Conservation (phyloP, 2,329 filamentous ascomycete species). For the Teratosphaeria viscida region DNA sequence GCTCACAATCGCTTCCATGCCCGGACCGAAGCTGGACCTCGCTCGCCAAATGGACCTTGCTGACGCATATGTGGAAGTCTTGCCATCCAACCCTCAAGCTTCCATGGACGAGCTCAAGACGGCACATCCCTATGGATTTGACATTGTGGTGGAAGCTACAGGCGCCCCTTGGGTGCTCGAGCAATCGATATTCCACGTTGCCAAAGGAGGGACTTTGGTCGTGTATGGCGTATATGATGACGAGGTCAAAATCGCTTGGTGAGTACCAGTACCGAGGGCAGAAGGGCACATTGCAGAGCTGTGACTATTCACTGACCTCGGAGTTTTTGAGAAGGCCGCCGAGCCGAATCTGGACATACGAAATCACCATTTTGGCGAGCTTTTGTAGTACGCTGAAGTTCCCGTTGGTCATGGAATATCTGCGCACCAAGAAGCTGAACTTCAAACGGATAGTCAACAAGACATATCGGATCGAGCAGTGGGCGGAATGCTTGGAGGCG, state of each 20-base stretch:
- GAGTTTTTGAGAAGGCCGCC: constrained; percentile 37
- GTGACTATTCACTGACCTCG: no score
- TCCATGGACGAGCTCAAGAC: constrained; percentile 54
- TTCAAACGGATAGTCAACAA: constrained; percentile 3
- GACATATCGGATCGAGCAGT: constrained; percentile 5
- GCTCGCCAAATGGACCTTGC: constrained; percentile 42
- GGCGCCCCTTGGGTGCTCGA: constrained; percentile 60
- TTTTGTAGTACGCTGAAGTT: constrained; percentile 55
- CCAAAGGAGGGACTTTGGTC: constrained; percentile 59
- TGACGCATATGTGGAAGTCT: constrained; percentile 39
- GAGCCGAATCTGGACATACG: constrained; percentile 57
- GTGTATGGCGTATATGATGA: constrained; percentile 62
- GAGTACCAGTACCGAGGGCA: no score
- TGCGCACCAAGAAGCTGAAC: constrained; percentile 3
- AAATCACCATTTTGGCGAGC: constrained; percentile 63
- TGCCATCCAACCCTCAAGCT: constrained; percentile 40
- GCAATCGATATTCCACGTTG: constrained; percentile 60
- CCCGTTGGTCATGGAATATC: constrained; percentile 21
- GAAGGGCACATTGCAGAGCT: no score
- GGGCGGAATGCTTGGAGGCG: constrained; percentile 4
- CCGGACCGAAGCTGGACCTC: constrained; percentile 59
- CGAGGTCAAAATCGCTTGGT: constrained; percentile 50
- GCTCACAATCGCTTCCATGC: constrained; percentile 11
- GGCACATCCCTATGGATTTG: constrained; percentile 61
- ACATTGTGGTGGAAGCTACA: constrained; percentile 62